Base-by-base conservation (phyloP, 73 alveolate genomes). In the Paraurostyla sp. region DNA sequence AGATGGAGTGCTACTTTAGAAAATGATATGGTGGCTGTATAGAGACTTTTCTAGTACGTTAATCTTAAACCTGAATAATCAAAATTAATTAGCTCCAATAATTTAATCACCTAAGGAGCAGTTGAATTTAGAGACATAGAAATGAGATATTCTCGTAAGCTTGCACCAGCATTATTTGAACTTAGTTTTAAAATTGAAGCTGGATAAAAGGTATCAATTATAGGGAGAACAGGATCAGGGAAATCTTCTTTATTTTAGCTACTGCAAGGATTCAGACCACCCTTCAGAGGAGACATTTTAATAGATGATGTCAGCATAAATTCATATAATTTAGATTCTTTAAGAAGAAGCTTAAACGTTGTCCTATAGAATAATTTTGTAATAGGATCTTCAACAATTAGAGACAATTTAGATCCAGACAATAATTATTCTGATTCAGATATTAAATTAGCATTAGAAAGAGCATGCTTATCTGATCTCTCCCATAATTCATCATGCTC, bases 211-310 rank as follows among this genome's bases (percentile, higher is more conserved):
- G 85, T 98, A 13, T 99, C 99, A 18, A 88, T 98, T 29, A 97
- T 94, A 0, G 99, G 99, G 22, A 92, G 99, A 92, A 97, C 99
- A 29, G 99, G 99, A 0, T 93, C 99, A 54, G 99, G 99, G 33
- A 98, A 98, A 90, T 94, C 99, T 46, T 96, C 99, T 20, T 71
- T 98, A 49, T 92, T 95, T 46, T 56, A 88, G 32, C 89, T 95
- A 29, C 38, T 96, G 49, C 49, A 90, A 2, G 92, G 95, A 40
- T 83, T 82, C 52, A 63, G 94, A 58, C 83, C 54, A 57, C 83
- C 92, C 16, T 29, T 50, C 30, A 71, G 71, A 84, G 94, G 87
- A 45, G 33, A 85, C 83, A 63, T 75, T 62, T 33, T 40, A 50
- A 56, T 71, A 30, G 80, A 50, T 68, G 87, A 80, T 16, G 42